A percentile compares a stretch with the other conserved stretches of the same genome.
Conservation (phyloP, 2,329 filamentous ascomycete species). For the Zymoseptoria pseudotritici region DNA sequence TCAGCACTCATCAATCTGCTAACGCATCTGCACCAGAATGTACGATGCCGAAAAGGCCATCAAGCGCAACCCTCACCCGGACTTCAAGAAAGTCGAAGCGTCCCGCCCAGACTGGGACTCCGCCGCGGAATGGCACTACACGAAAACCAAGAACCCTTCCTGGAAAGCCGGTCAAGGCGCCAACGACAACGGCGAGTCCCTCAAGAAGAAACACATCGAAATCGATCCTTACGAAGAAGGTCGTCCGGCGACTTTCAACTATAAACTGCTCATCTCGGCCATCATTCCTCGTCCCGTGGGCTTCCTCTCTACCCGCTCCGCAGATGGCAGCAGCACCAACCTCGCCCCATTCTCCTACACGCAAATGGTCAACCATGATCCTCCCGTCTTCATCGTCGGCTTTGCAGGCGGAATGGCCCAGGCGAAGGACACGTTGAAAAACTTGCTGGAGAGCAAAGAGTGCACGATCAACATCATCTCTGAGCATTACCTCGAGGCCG, state of each 20-base stretch:
- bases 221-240: constrained; percentile 75
- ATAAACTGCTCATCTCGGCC: constrained; percentile 82
- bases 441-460: constrained; percentile 64
- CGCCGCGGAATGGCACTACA: constrained; percentile 45
- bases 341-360: constrained; percentile 85
- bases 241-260: constrained; percentile 65
- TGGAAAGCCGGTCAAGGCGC: constrained; percentile 62
- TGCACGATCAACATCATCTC: constrained; percentile 77
- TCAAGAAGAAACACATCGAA: constrained; percentile 57
- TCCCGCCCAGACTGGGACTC: constrained; percentile 55
- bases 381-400: constrained; percentile 68
- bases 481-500: constrained; percentile 79
- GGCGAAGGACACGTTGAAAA: constrained; percentile 73
- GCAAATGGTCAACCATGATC: constrained; percentile 76
- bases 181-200: constrained; percentile 47
- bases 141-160: constrained; percentile 55
- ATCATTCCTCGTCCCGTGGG: constrained; percentile 77
- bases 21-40: constrained; percentile 19
- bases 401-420: constrained; percentile 49
- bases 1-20: background rate
- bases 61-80: constrained; percentile 46
- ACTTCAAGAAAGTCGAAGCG: constrained; percentile 67
- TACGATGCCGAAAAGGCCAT: constrained; percentile 29
- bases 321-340: constrained; percentile 62
- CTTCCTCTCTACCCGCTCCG: constrained; percentile 51